phyloP scores from a whole-genome alignment of 164 flowering plant genomes.

The Tetrastigma voinierianum region DNA sequence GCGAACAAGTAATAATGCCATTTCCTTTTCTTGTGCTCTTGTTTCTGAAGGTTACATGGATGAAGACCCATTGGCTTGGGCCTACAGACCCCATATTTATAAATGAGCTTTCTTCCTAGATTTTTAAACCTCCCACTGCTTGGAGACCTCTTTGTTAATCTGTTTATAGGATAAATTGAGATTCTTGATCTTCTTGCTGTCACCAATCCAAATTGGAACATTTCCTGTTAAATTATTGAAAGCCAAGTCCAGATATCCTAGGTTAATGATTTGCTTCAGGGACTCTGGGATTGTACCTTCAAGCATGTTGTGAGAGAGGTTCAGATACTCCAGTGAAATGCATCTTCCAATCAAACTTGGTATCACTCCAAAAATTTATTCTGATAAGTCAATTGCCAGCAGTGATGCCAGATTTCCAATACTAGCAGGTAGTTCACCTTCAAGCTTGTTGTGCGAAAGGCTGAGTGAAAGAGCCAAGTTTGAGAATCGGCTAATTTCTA shows the following conservation, averaged over 20 bases:
- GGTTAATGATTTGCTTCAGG: not conserved
- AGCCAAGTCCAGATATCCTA: conserved; percentile 7
- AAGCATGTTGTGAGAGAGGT: conserved; percentile 3
- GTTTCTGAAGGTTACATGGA: conserved; percentile 7
- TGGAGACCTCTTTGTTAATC: conserved; percentile 9
- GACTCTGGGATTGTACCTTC: conserved; percentile 9
- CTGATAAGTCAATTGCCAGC: not conserved
- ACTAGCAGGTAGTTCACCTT: conserved; percentile 3
- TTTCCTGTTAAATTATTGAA: not conserved
- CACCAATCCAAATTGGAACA: conserved; percentile 2
- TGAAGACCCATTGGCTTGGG: conserved; percentile 8
- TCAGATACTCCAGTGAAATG: not conserved
- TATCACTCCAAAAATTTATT: conserved; percentile 3
- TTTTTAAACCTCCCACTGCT: not conserved
- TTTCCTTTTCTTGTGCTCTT: not conserved
- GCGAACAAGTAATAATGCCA: not conserved
- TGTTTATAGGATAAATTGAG: not conserved
- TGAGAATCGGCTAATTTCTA: not conserved
- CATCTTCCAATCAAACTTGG: conserved; percentile 2
- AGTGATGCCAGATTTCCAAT: conserved; percentile 1
- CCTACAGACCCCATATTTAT: conserved; percentile 17
- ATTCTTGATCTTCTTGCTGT: not conserved
- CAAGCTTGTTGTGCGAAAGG: conserved; percentile 5
- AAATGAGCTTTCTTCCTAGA: conserved; percentile 9
- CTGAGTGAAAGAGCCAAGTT: not conserved